Evolutionary conservation across 2,329 filamentous ascomycete genomes (phyloP), one percentile per base, ranked within the genome.

Genomic region (Macrophomina tecta): DNA sequence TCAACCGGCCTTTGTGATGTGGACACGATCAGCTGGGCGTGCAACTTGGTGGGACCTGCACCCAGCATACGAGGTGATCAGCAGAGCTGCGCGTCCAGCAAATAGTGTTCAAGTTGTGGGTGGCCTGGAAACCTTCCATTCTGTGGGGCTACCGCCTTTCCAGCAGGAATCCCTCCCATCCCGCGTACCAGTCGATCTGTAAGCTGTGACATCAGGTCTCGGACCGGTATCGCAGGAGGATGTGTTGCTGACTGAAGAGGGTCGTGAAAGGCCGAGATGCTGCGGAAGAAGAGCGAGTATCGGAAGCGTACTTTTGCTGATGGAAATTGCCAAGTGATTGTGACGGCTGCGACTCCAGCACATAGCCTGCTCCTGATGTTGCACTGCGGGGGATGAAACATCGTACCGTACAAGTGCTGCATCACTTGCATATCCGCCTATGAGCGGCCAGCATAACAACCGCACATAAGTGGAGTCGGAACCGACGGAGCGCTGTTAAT

Each of bases 61-160:
- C 51, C 16, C 32, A 12, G 34, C 52, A 40, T 55, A 55, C 52
- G 52, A 55, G 52, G 4, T 55, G 52, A 55, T 55, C 52, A 34
- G 52, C 52, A 11, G 51, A 11, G 30, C 23, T 53, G 49, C 49
- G 32, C 28, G 6, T 28, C 2, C 49, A 2, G 32, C 36, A 7
- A 7, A 38, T 38, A 1, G 23, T 23, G 23, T 23, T 23, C 23
- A 23, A 38, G 36, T 38, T 45, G 16, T 45, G 42, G 11, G 42
- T 45, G 42, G 42, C 42, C 42, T 45, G 9, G 11, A 45, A 9
- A 12, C 1, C 5, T 16, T 45, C 9, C 42, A 45, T n/a, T 14
- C 42, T n/a, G 42, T n/a, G 42, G 16, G 42, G 42, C 42, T 45
- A 45, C 42, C 42, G 42, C 3, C 42, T 45, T 45, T 12, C 16